Evolutionary conservation across 129 eudicot species (phyloP).

Genomic region (Flaveria trinervia): DNA sequence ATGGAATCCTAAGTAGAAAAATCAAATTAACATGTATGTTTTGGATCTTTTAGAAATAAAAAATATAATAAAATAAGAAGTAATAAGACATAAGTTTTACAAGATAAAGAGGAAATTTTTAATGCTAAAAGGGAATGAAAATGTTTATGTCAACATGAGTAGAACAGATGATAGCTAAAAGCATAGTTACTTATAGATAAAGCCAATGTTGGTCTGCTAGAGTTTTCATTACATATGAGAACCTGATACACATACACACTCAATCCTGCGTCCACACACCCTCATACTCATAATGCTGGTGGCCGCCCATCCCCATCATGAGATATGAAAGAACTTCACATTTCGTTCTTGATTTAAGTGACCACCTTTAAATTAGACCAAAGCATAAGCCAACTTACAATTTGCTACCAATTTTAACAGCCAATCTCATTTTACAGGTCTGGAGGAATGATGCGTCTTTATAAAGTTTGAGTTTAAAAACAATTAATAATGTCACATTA

Average conservation of each 20-base stretch:
- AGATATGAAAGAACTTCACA: background rate
- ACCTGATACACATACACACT: background rate
- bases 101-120: background rate
- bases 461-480: background rate
- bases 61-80: background rate
- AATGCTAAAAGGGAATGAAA: constrained; percentile 1
- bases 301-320: background rate
- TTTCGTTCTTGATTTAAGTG: too few species aligned
- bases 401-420: background rate
- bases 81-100: background rate
- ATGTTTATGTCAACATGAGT: background rate
- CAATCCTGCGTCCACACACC: background rate
- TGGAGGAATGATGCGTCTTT: background rate
- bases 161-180: background rate
- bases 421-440: background rate
- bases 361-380: background rate
- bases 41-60: background rate
- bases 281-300: background rate
- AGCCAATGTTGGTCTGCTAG: background rate
- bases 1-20: background rate
- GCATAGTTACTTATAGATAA: background rate
- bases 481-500: background rate
- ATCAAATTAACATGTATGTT: background rate
- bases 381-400: background rate
- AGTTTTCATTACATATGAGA: background rate